Evolutionary conservation across 2,329 filamentous ascomycete species (phyloP).

Genomic region (Stemphylium vesicarium): DNA sequence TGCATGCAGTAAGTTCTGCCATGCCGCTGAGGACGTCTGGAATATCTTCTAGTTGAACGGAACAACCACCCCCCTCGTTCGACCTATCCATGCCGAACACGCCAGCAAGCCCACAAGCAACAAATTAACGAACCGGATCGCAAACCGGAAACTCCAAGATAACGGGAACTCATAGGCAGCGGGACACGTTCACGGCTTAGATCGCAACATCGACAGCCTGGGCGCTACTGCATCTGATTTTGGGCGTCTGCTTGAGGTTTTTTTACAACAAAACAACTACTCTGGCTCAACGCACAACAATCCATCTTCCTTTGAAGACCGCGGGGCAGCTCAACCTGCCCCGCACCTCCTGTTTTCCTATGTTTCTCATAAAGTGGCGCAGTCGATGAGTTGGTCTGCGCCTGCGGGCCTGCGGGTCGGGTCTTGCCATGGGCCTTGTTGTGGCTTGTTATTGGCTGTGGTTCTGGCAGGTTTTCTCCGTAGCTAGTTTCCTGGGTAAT

Average conservation of each 20-base stretch:
- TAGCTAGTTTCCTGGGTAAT: conserved; percentile 19
- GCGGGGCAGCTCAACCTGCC: conserved; percentile 71
- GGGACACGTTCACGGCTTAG: conserved; percentile 53
- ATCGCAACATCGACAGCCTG: conserved; percentile 75
- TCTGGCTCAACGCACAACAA: conserved; percentile 79
- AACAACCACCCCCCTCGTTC: conserved; percentile 4
- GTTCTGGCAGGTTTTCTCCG: conserved; percentile 17
- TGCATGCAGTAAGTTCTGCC: conserved; percentile 99
- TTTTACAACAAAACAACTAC: conserved; percentile 82
- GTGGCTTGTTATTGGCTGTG: conserved; percentile 9
- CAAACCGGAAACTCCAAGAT: conserved; percentile 29
- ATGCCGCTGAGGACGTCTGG: conserved; percentile 97
- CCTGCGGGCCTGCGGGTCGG: conserved; percentile 23
- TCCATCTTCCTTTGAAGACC: conserved; percentile 51
- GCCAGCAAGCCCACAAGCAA: conserved; percentile 30
- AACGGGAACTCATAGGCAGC: conserved; percentile 37
- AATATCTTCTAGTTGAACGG: conserved; percentile 73
- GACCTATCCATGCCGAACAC: conserved; percentile 36
- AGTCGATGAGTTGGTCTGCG: conserved; percentile 19
- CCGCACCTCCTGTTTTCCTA: conserved; percentile 43
- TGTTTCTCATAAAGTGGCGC: conserved; percentile 18
- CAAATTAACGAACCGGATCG: conserved; percentile 28
- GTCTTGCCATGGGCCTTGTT: conserved; percentile 11
- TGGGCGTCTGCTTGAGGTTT: conserved; percentile 73
- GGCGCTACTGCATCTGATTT: conserved; percentile 56